Evolutionary conservation across 73 alveolate species (phyloP).

Genomic region (Paramecium primaurelia): DNA sequence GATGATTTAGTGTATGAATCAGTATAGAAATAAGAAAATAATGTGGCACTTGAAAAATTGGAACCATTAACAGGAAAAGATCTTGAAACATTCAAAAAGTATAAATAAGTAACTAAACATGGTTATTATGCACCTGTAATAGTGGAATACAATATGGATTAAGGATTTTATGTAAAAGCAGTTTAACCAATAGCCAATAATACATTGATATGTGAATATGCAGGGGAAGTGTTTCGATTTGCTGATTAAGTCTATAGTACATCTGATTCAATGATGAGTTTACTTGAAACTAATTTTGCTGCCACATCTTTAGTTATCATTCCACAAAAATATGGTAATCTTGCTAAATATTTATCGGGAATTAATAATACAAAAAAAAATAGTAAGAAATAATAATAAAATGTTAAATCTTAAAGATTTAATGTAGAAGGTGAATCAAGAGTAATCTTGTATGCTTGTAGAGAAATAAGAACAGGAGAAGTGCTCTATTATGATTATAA

Average conservation of each 20-base stretch:
- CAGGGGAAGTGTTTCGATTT: slow-evolving; percentile 81
- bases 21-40: slow-evolving; percentile 73
- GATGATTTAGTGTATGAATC: slow-evolving; percentile 74
- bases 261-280: slow-evolving; percentile 89
- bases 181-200: slow-evolving; percentile 75
- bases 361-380: slow-evolving; percentile 76
- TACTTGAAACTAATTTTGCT: slow-evolving; percentile 75
- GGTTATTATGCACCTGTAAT: slow-evolving; percentile 84
- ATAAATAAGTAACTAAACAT: slow-evolving; percentile 76
- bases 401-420: slow-evolving; percentile 81
- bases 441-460: slow-evolving; percentile 77
- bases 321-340: slow-evolving; percentile 84
- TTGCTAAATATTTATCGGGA: slow-evolving; percentile 88
- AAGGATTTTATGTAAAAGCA: slow-evolving; percentile 88
- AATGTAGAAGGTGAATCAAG: slow-evolving; percentile 87
- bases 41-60: slow-evolving; percentile 75
- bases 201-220: slow-evolving; percentile 90
- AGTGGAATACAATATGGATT: slow-evolving; percentile 73
- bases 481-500: slow-evolving; percentile 84
- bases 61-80: slow-evolving; percentile 68
- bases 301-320: slow-evolving; percentile 81
- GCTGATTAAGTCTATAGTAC: slow-evolving; percentile 79
- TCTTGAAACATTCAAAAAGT: slow-evolving; percentile 63
- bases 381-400: slow-evolving; percentile 68
- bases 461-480: slow-evolving; percentile 83